phyloP scores from a whole-genome alignment of 2,329 filamentous ascomycete genomes.

The Sclerotinia subarctica region DNA sequence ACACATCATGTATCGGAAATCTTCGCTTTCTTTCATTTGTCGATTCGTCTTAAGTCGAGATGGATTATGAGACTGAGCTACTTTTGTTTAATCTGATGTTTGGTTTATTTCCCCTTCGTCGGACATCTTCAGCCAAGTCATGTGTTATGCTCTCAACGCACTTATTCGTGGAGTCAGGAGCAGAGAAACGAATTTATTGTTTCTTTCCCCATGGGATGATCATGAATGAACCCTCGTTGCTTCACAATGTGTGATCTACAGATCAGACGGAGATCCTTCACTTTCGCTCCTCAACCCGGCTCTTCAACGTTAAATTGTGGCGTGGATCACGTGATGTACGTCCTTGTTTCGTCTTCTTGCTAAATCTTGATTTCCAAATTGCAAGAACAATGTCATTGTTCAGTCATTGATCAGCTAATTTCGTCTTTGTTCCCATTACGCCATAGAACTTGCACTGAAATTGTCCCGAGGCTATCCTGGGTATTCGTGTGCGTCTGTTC shows the following conservation, averaged over 20 bases:
- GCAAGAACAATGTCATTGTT: background rate
- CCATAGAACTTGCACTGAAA: background rate
- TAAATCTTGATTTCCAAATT: background rate
- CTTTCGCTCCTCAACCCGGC: background rate
- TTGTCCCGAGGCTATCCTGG: background rate
- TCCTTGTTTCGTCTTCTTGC: background rate
- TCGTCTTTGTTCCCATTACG: background rate
- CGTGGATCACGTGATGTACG: background rate
- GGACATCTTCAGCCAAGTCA: no score
- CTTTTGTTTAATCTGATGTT: background rate
- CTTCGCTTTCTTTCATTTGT: background rate
- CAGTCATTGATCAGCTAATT: background rate
- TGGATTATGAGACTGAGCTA: background rate
- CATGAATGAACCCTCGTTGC: background rate
- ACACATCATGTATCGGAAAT: background rate
- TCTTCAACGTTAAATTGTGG: no score
- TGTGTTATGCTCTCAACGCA: background rate
- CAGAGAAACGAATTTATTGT: background rate
- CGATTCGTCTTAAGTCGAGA: conserved; percentile 7
- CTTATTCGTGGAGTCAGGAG: background rate
- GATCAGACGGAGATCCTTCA: background rate
- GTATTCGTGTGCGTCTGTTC: background rate
- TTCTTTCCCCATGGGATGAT: background rate
- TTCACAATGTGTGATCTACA: background rate
- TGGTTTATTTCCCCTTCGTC: background rate